phyloP scores from a whole-genome alignment of 495 filamentous ascomycete genomes.

The Daldinia vernicosa region DNA sequence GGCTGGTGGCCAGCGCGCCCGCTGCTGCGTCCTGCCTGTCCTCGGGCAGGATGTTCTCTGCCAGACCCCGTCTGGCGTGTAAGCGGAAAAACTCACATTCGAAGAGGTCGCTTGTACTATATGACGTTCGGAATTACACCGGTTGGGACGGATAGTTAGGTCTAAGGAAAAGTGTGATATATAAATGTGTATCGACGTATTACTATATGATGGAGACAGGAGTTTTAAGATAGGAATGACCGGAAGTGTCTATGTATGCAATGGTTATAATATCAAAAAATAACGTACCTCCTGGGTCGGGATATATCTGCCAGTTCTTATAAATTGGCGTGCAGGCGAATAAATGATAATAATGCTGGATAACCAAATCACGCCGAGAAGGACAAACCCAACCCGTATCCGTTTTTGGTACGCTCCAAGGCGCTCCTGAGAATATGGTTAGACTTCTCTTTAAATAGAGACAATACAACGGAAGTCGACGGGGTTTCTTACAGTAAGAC shows the following conservation, averaged over 20 bases:
- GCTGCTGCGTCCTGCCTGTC: constrained; percentile 55
- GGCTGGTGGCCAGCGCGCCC: constrained; percentile 54
- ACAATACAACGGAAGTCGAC: neutral
- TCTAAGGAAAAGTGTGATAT: neutral
- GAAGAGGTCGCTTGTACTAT: neutral
- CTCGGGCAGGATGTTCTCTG: constrained; percentile 53
- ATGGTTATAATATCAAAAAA: neutral
- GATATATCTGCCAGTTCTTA: constrained; percentile 66
- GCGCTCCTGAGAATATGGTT: neutral
- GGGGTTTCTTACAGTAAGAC: neutral
- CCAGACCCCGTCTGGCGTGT: constrained; percentile 51
- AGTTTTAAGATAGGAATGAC: neutral
- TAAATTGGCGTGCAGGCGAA: constrained; percentile 61
- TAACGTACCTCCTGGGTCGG: constrained; percentile 61
- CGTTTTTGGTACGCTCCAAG: neutral
- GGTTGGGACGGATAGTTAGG: constrained; percentile 9
- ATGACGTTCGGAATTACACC: neutral
- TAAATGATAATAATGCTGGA: constrained; percentile 52
- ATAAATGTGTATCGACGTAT: neutral
- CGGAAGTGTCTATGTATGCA: neutral
- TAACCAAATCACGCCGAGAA: neutral
- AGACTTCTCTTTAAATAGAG: neutral
- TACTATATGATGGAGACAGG: neutral
- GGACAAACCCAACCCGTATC: neutral
- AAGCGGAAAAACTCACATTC: constrained; percentile 17